These are phyloP conservation scores for Colletotrichum sansevieriae DNA, from an alignment of 2,329 filamentous ascomycete species.

Conservation along the genomic window DNA sequence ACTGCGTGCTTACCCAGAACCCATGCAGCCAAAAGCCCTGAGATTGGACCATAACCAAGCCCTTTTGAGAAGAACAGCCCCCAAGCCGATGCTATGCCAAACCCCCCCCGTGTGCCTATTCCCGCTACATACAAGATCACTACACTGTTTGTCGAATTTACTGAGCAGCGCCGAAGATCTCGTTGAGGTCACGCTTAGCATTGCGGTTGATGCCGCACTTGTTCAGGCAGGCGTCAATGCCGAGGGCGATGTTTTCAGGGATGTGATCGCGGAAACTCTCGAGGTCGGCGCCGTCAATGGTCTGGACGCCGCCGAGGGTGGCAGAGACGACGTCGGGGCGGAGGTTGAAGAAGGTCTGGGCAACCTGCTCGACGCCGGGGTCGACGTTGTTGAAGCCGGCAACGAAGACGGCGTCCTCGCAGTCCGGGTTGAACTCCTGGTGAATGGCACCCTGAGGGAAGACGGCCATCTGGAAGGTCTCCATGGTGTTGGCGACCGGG, in stretches of 20 bases:
- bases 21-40: neutral
- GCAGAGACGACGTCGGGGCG: conserved; percentile 55
- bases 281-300: conserved; percentile 56
- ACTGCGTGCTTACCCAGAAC: neutral
- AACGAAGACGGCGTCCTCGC: conserved; percentile 61
- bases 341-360: conserved; percentile 62
- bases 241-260: conserved; percentile 63
- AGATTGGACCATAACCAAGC: neutral
- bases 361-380: conserved; percentile 59
- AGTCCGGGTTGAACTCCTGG: conserved; percentile 65
- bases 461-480: conserved; percentile 58
- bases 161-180: conserved; percentile 38
- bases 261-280: conserved; percentile 55
- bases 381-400: conserved; percentile 61
- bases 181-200: conserved; percentile 48
- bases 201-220: conserved; percentile 60
- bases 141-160: neutral
- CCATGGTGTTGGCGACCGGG: conserved; percentile 52
- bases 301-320: conserved; percentile 53
- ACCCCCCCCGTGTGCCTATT: too few species aligned
- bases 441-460: conserved; percentile 65
- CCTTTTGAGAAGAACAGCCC: neutral
- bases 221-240: conserved; percentile 63
- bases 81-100: neutral
- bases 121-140: too few species aligned